These are phyloP conservation scores for Gaertneriomyces semiglobifer DNA, from an alignment of 192 early-diverging fungal species.

Conservation along the genomic window DNA sequence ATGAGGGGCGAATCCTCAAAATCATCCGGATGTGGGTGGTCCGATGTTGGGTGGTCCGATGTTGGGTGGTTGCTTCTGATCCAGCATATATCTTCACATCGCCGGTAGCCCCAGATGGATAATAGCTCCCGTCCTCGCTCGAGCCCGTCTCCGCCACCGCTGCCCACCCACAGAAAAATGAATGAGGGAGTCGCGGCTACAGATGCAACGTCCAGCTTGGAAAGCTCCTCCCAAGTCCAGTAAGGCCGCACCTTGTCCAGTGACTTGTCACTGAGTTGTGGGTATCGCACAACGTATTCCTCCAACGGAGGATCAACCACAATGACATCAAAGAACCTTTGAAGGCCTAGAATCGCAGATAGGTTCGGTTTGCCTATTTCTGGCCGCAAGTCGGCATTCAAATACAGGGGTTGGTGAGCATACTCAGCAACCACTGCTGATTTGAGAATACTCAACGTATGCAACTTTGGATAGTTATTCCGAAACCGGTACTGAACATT, in stretches of 20 bases:
- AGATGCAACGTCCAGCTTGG: conserved; percentile 50
- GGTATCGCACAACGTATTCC: conserved; percentile 38
- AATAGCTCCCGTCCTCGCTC: conserved; percentile 57
- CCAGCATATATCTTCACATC: conserved; percentile 68
- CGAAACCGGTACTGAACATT: conserved; percentile 45
- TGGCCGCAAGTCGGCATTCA: conserved; percentile 46
- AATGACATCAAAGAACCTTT: conserved; percentile 57
- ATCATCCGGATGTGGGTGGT: not conserved
- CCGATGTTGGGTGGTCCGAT: conserved; percentile 43
- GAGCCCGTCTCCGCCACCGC: conserved; percentile 50
- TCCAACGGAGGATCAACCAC: conserved; percentile 58
- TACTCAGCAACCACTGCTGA: conserved; percentile 31
- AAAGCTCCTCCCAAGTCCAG: conserved; percentile 44
- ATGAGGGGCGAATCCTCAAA: conserved; percentile 39
- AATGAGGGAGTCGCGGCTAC: conserved; percentile 59
- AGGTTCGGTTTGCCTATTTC: not conserved
- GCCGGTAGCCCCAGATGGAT: conserved; percentile 60
- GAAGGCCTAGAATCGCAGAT: conserved; percentile 1
- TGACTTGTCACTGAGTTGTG: not conserved
- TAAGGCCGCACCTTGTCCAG: conserved; percentile 10
- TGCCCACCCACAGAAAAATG: conserved; percentile 58
- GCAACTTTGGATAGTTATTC: conserved; percentile 58
- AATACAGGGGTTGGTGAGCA: conserved; percentile 47
- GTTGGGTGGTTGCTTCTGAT: conserved; percentile 56
- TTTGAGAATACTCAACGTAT: conserved; percentile 47